Evolutionary conservation across 192 early-diverging fungal genomes (phyloP).

Genomic region (Chytriomyces confervae): DNA sequence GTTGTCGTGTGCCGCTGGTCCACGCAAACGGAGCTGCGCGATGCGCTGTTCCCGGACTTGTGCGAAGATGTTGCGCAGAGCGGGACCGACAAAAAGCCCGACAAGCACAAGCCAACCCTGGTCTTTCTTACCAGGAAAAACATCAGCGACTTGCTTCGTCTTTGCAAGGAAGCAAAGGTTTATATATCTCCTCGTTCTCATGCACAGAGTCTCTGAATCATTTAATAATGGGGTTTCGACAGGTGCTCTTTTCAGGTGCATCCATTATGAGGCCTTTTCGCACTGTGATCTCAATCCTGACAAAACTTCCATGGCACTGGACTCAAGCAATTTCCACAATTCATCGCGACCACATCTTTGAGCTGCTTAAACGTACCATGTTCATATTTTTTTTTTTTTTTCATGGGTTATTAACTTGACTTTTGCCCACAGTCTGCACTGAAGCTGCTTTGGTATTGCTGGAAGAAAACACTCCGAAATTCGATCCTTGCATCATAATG

Average conservation of each 20-base stretch:
- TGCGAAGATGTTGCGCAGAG: background rate
- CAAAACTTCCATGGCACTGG: constrained; percentile 79
- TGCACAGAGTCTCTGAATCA: background rate
- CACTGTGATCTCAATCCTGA: constrained; percentile 72
- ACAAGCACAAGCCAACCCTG: constrained; percentile 2
- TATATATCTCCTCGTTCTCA: no score
- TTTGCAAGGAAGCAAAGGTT: constrained; percentile 79
- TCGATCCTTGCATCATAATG: constrained; percentile 58
- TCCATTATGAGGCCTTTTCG: constrained; percentile 79
- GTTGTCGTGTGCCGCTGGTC: constrained; percentile 51
- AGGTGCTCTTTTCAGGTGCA: constrained; percentile 77
- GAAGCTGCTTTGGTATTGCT: constrained; percentile 69
- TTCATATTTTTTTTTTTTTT: background rate
- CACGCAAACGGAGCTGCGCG: constrained; percentile 45
- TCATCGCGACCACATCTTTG: constrained; percentile 78
- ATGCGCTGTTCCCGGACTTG: constrained; percentile 43
- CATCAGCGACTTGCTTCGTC: constrained; percentile 70
- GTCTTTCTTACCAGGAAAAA: constrained; percentile 68
- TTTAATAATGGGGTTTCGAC: constrained; percentile 13
- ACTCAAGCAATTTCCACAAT: constrained; percentile 61
- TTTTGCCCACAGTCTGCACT: constrained; percentile 52
- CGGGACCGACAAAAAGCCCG: background rate
- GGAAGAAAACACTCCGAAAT: constrained; percentile 62
- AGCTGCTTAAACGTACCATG: constrained; percentile 62
- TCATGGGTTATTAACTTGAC: constrained; percentile 1